Percentiles rank a stretch among this genome's conserved stretches.
Evolutionary conservation across 371 early-diverging fungal species (phyloP).

Genomic region (Lichtheimia ornata): DNA sequence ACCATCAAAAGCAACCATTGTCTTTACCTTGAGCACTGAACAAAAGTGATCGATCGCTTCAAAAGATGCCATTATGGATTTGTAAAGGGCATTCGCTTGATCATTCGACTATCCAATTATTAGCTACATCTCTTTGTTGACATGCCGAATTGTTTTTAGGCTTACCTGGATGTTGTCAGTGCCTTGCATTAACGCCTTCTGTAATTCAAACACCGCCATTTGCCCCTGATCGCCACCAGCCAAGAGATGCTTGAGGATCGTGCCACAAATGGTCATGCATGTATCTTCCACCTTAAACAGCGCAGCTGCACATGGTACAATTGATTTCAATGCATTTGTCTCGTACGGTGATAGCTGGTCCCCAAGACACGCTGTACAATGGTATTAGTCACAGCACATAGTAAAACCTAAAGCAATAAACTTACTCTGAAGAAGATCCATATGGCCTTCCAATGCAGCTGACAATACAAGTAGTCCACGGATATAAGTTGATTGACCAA

Average conservation of each 20-base stretch:
- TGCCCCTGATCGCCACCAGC: constrained; percentile 3
- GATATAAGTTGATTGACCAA: constrained; percentile 6
- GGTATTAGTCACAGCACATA: neutral
- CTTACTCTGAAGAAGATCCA: constrained; percentile 11
- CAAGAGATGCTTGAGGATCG: constrained; percentile 8
- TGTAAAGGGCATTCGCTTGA: neutral
- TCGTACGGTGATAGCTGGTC: neutral
- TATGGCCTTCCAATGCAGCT: constrained; percentile 6
- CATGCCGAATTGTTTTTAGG: too few species aligned
- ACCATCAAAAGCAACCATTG: neutral
- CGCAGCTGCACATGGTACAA: constrained; percentile 1
- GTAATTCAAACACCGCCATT: neutral
- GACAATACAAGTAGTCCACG: constrained; percentile 8
- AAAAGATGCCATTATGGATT: neutral
- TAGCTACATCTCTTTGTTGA: too few species aligned
- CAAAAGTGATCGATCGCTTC: constrained; percentile 4
- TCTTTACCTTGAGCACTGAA: constrained; percentile 1
- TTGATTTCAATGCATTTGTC: neutral
- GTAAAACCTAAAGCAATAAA: neutral
- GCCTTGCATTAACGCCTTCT: neutral
- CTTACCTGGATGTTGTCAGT: neutral
- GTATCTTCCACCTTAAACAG: constrained; percentile 12
- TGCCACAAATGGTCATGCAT: constrained; percentile 9
- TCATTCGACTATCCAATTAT: too few species aligned
- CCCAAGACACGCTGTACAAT: neutral